A percentile compares a stretch with the other conserved stretches of the same genome.
Evolutionary conservation across 129 eudicot species (phyloP).

Genomic region (Daucus carota): DH1_v3.0 NC_030387.2:31927501-31928000

Average conservation of each 20-base stretch:
- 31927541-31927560: not conserved
- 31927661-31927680: not conserved
- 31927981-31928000: not conserved
- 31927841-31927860: not conserved
- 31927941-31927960: not conserved
- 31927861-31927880: conserved; percentile 4
- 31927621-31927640: not conserved
- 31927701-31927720: not conserved
- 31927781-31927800: not conserved
- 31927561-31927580: not conserved
- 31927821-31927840: not conserved
- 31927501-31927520: not conserved
- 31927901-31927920: not conserved
- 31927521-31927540: not conserved
- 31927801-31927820: not conserved
- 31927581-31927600: not conserved
- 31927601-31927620: not conserved
- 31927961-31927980: not conserved
- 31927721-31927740: not conserved
- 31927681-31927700: not conserved
- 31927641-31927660: not conserved
- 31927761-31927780: conserved; percentile 2
- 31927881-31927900: not conserved
- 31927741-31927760: not conserved
- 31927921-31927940: not conserved